These are phyloP conservation scores for Pueraria montana DNA, from an alignment of 306 rosid genomes.

Conservation along the genomic window DNA sequence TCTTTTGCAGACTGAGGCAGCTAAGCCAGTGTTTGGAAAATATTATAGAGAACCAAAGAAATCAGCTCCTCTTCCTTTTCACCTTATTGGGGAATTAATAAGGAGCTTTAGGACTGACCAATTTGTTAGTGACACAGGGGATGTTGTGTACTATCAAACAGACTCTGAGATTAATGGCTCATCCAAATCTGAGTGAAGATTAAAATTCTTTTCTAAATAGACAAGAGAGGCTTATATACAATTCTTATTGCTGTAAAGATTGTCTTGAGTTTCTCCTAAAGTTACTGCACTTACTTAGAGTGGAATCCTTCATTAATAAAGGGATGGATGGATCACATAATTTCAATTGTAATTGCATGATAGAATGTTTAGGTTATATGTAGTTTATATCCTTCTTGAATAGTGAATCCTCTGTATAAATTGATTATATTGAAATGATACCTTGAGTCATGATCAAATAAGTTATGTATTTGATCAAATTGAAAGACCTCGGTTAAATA, in stretches of 20 bases:
- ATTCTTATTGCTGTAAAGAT: not conserved
- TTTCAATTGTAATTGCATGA: conserved; percentile 28
- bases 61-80: conserved; percentile 82
- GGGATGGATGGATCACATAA: conserved; percentile 15
- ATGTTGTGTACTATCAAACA: conserved; percentile 86
- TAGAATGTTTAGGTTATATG: conserved; percentile 15
- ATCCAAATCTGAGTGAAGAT: conserved; percentile 30
- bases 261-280: conserved; percentile 28
- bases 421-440: conserved; percentile 27
- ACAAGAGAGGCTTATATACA: not conserved
- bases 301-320: conserved; percentile 15
- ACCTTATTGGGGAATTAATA: conserved; percentile 74
- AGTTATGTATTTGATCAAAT: not conserved
- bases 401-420: conserved; percentile 37
- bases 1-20: conserved; percentile 83
- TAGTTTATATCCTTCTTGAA: conserved; percentile 26
- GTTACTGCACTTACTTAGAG: not conserved
- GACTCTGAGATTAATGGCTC: conserved; percentile 63
- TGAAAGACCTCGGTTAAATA: not conserved
- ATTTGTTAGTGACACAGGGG: conserved; percentile 89
- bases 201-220: conserved; percentile 1
- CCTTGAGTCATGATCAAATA: not conserved
- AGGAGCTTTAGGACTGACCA: conserved; percentile 79
- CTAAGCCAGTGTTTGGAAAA: conserved; percentile 84
- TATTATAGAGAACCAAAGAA: conserved; percentile 83